Evolutionary conservation across 129 eudicot species (phyloP).

Genomic region (Pulicaria dysenterica): DNA sequence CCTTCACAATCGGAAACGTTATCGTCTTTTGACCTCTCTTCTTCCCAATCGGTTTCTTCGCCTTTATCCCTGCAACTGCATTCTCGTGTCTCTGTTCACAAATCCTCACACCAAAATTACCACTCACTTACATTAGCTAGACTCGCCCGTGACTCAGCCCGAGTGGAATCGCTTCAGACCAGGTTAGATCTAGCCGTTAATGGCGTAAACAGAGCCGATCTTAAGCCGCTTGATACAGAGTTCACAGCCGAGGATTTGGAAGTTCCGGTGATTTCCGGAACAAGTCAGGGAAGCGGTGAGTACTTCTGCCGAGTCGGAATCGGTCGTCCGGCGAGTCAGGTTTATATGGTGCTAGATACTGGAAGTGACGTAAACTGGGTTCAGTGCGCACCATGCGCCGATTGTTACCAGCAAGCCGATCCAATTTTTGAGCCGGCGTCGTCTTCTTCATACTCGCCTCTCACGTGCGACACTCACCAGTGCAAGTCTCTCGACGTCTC

Average conservation of each 20-base stretch:
- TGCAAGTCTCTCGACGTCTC: constrained; percentile 81
- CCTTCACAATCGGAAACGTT: constrained; percentile 22
- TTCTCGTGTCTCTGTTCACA: constrained; percentile 54
- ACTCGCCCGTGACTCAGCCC: constrained; percentile 76
- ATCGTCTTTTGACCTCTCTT: neutral
- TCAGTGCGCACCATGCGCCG: constrained; percentile 93
- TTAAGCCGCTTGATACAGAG: constrained; percentile 47
- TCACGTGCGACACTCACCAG: constrained; percentile 61
- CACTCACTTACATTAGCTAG: constrained; percentile 44
- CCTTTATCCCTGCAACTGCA: constrained; percentile 56
- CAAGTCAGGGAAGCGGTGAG: constrained; percentile 96
- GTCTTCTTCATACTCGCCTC: constrained; percentile 59
- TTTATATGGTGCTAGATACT: constrained; percentile 82
- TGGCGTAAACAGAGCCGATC: constrained; percentile 54
- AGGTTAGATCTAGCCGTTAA: constrained; percentile 53
- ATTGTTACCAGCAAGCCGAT: constrained; percentile 85
- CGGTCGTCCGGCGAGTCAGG: constrained; percentile 73
- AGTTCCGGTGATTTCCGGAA: constrained; percentile 75
- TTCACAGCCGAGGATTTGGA: constrained; percentile 44
- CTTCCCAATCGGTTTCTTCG: constrained; percentile 41
- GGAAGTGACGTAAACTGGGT: constrained; percentile 97
- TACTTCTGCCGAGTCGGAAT: constrained; percentile 83
- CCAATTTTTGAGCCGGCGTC: constrained; percentile 78
- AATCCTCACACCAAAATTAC: constrained; percentile 47
- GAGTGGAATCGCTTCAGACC: constrained; percentile 62